Evolutionary conservation across 2,329 filamentous ascomycete genomes (phyloP).

Genomic region (Paecilomyces formosus): DNA sequence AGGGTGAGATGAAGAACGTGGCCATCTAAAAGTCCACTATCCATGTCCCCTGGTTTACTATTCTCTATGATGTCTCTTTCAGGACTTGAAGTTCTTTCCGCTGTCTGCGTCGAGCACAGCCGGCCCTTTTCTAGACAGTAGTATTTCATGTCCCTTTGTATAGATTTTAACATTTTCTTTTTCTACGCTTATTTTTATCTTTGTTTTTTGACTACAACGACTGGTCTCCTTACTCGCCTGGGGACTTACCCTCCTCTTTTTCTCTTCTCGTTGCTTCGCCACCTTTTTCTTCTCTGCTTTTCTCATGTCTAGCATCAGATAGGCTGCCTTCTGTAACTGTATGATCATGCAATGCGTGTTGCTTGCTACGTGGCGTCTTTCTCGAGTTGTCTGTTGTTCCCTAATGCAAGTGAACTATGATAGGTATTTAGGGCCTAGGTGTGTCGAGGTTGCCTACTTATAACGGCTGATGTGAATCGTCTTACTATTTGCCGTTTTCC

Average conservation of each 20-base stretch:
- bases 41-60: conserved; percentile 4
- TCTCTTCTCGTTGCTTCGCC: conserved; percentile 18
- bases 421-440: neutral
- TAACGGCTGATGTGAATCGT: neutral
- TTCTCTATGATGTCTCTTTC: neutral
- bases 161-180: conserved; percentile 4
- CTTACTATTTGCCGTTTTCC: neutral
- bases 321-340: conserved; percentile 6
- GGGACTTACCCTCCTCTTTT: conserved; percentile 9
- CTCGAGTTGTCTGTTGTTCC: conserved; percentile 1
- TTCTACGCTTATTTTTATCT: conserved; percentile 8
- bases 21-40: conserved; percentile 27
- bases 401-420: neutral
- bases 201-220: conserved; percentile 5
- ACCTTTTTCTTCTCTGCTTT: conserved; percentile 9
- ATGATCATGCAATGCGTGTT: conserved; percentile 6
- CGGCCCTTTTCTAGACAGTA: neutral
- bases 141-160: neutral
- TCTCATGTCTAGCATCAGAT: neutral
- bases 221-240: conserved; percentile 5
- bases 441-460: neutral
- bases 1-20: conserved; percentile 42
- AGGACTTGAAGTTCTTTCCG: neutral
- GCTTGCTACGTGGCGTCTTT: neutral
- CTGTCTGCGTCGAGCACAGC: neutral